phyloP scores from a whole-genome alignment of 108 stramenopile species.

The Aurantiochytrium sp. region DNA sequence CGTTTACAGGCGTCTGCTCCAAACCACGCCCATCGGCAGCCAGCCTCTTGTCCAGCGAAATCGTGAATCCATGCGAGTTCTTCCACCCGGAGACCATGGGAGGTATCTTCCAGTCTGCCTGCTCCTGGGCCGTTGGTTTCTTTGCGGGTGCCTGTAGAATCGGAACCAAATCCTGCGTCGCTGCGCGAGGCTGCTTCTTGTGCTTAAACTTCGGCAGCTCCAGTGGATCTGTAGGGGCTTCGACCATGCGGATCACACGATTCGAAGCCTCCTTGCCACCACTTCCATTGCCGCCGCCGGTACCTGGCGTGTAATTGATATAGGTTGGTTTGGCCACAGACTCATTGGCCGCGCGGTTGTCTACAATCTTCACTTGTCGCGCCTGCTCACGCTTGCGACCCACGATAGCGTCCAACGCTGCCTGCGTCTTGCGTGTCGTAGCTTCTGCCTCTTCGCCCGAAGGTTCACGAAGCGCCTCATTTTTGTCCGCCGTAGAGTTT shows the following conservation, averaged over 20 bases:
- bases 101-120: conserved; percentile 90
- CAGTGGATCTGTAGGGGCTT: conserved; percentile 94
- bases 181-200: conserved; percentile 67
- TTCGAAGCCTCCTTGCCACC: conserved; percentile 67
- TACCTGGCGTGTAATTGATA: conserved; percentile 84
- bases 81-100: conserved; percentile 98
- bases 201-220: conserved; percentile 97
- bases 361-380: not conserved
- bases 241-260: conserved; percentile 94
- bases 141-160: conserved; percentile 56
- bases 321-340: conserved; percentile 61
- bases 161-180: conserved; percentile 48
- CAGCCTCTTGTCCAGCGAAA: conserved; percentile 94
- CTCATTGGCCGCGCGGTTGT: conserved; percentile 54
- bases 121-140: conserved; percentile 52
- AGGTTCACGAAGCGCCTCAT: conserved; percentile 65
- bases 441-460: conserved; percentile 70
- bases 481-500: conserved; percentile 57
- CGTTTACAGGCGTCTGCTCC: conserved; percentile 81
- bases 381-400: conserved; percentile 61
- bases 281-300: conserved; percentile 91
- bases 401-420: conserved; percentile 70
- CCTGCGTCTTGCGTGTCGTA: conserved; percentile 74
- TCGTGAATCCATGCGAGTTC: conserved; percentile 91
- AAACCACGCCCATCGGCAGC: conserved; percentile 94